Evolutionary conservation across 164 flowering plant species (phyloP), one percentile per base, ranked within the genome.

Genomic region (Liriodendron chinense): DNA sequence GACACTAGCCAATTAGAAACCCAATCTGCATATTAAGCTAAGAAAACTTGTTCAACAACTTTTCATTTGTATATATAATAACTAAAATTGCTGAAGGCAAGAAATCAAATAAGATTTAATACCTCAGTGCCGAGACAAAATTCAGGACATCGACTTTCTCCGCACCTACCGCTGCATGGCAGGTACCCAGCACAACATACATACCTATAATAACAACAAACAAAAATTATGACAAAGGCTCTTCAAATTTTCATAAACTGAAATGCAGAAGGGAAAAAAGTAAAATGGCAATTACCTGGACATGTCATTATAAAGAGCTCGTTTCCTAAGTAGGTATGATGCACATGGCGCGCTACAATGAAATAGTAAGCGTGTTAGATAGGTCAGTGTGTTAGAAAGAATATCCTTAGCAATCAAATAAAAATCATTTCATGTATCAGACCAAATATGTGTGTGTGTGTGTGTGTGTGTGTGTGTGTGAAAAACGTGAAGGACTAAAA

Each of bases 251-350:
- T 53, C 18, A 34, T 3, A 34, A 20, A 18, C 13, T 14, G 9
- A 13, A 23, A 50, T 9, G 9, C 20, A 28, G 71, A 16, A 65
- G 28, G 25, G 18, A 26, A 67, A 47, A 68, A 66, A 13, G 47
- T 20, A 68, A 49, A 72, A 20, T 49, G 69, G 43, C 66, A 18
- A 50, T 78, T 87, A 95, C 99, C 98, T 92, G 59, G 94, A 85
- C 99, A 95, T 93, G 78, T 95, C 97, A 86, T 91, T 85, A 76
- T 95, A 93, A 66, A 95, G 88, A 47, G 99, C 99, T 82, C 99
- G 84, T 80, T 91, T 95, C 47, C 99, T 92, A 25, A 95, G 94
- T 88, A 95, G 53, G 87, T 95, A 95, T 34, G 99, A 95, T 20
- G 73, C 94, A 84, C 99, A 95, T 34, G 99, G 99, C 21, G 79